Evolutionary conservation across 371 early-diverging fungal genomes (phyloP), one percentile per base, ranked within the genome.

Genomic region (Dichotomocladium elegans): DNA sequence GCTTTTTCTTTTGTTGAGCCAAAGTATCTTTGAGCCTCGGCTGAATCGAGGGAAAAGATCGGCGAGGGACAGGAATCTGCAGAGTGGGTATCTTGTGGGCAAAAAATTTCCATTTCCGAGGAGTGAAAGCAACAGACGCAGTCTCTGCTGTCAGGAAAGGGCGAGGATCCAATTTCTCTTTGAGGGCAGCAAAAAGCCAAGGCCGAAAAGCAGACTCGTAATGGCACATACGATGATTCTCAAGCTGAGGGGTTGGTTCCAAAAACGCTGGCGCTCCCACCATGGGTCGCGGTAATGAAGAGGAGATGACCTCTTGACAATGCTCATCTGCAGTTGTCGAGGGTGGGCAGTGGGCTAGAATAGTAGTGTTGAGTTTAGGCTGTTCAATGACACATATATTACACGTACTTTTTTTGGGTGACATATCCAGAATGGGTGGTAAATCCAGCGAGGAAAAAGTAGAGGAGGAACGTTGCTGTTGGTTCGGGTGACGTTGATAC

Each of bases 171-270:
- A 60, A 40, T 19, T 41, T 43, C 28, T 35, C 55, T 41, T 47
- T 50, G 24, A 62, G 41, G 33, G 50, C 28, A 19, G 37, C 28
- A 34, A 27, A 41, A 21, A 53, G 45, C 17, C 54, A 51, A 22
- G 53, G 56, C 28, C 45, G 57, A 44, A 64, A 56, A 42, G 43
- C 49, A 21, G 33, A 41, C 5, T 60, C 26, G 21, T 43, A 43
- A 37, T 55, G 49, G 22, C 31, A 43, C 55, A 61, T 37, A 37
- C 40, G 33, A 53, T 55, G 49, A 27, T 28, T 52, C 46, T 48
- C 44, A 30, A 56, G 46, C 47, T 63, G 64, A 7, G 64, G 64
- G 11, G 56, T 41, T 31, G 64, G 64, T 50, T 64, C 64, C 53
- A 64, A 46, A 41, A 55, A 64, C 12, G 63, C 51, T 28, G 60